Evolutionary conservation across 306 rosid genomes (phyloP).

Genomic region (Pueraria montana): DNA sequence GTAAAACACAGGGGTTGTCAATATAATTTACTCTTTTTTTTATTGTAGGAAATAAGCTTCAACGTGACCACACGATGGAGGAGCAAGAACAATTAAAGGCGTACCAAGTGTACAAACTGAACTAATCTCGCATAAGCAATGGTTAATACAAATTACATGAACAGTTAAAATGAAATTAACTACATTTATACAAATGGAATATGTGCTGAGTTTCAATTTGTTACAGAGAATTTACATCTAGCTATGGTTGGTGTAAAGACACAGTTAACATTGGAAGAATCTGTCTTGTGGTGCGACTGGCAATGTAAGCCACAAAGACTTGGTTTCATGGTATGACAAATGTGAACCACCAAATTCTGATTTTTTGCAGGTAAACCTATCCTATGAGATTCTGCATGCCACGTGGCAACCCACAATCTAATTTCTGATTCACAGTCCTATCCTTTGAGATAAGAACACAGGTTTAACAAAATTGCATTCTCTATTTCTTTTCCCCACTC

Average conservation of each 20-base stretch:
- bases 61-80: no score
- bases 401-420: constrained; percentile 44
- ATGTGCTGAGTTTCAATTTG: no score
- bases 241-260: not conserved
- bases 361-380: constrained; percentile 45
- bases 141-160: no score
- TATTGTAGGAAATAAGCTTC: no score
- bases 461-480: constrained; percentile 37
- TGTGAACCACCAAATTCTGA: constrained; percentile 51
- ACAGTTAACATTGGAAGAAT: constrained; percentile 22
- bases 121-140: no score
- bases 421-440: constrained; percentile 44
- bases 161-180: no score
- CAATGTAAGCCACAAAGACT: constrained; percentile 39
- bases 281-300: constrained; percentile 8
- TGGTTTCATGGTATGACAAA: constrained; percentile 10
- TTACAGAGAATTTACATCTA: not conserved
- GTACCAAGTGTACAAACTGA: no score
- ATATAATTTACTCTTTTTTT: no score
- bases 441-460: constrained; percentile 49
- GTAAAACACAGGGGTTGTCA: no score
- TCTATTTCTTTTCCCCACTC: constrained; percentile 13
- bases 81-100: no score
- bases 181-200: no score
- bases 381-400: constrained; percentile 50